Conservation (phyloP, 768 basidiomycete species). For the Podaxis sp. region DNA sequence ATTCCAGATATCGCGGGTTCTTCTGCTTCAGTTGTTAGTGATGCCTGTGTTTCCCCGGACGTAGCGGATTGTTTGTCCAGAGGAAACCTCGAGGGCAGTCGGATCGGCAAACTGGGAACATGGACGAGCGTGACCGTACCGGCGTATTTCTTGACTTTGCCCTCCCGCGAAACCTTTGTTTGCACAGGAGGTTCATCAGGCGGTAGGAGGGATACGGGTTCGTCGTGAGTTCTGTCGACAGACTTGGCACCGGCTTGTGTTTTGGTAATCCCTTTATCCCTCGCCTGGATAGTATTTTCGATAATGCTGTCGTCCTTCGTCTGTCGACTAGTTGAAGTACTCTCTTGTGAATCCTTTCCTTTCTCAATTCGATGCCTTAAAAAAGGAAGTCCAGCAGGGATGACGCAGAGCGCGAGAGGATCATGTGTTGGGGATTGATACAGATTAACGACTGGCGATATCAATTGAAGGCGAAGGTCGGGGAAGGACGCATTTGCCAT, state of each 20-base stretch:
- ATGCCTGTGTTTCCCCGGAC: background rate
- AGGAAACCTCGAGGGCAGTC: conserved; percentile 8
- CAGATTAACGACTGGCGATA: conserved; percentile 36
- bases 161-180: background rate
- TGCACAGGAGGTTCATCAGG: background rate
- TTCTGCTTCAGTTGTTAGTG: background rate
- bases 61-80: background rate
- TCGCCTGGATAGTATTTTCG: background rate
- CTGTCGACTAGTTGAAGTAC: background rate
- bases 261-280: background rate
- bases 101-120: conserved; percentile 7
- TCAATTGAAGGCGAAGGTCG: conserved; percentile 29
- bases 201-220: background rate
- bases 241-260: background rate
- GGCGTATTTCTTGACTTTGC: background rate
- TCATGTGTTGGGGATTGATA: conserved; percentile 45
- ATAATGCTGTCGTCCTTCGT: background rate
- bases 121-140: conserved; percentile 10
- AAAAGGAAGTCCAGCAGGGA: conserved; percentile 25
- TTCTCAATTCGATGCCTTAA: background rate
- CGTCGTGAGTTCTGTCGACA: background rate
- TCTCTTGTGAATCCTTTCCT: background rate
- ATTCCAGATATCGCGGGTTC: background rate
- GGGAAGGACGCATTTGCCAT: conserved; percentile 50
- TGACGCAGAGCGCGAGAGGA: conserved; percentile 47